These are phyloP conservation scores for Debaryomyces singareniensis DNA, from an alignment of 1,139 yeast genomes.

Conservation along the genomic window DNA sequence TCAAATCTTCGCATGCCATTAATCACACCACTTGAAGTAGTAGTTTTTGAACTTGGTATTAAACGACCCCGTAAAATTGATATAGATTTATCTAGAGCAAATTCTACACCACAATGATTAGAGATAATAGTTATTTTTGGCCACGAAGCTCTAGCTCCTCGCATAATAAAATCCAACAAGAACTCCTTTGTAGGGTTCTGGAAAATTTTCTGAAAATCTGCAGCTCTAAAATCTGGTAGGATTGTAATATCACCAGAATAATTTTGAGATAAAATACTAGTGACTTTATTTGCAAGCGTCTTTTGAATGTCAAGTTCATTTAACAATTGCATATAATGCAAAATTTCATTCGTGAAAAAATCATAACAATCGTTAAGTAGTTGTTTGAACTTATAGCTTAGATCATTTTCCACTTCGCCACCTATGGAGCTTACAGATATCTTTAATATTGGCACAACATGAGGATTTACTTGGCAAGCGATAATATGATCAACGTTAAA, in stretches of 20 bases:
- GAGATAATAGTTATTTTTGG: constrained; percentile 77
- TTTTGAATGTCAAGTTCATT: constrained; percentile 73
- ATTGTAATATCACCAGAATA: constrained; percentile 94
- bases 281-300: constrained; percentile 63
- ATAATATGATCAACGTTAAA: constrained; percentile 95
- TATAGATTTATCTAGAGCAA: constrained; percentile 78
- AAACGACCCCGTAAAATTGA: constrained; percentile 60
- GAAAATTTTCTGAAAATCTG: constrained; percentile 59
- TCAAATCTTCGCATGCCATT: constrained; percentile 5
- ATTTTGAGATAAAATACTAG: constrained; percentile 74
- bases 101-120: constrained; percentile 86
- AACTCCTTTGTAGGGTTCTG: constrained; percentile 78
- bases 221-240: constrained; percentile 60
- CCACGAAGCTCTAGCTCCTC: constrained; percentile 94
- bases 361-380: constrained; percentile 53
- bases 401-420: constrained; percentile 60
- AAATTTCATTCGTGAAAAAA: constrained; percentile 60
- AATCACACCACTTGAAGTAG: neutral
- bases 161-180: constrained; percentile 58
- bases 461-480: constrained; percentile 96
- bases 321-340: constrained; percentile 68
- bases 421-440: constrained; percentile 63
- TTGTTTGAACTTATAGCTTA: constrained; percentile 49
- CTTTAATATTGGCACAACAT: constrained; percentile 80
- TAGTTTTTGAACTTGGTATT: constrained; percentile 30